Evolutionary conservation across 495 filamentous ascomycete species (phyloP).

Genomic region (Hypoxylon trugodes): DNA sequence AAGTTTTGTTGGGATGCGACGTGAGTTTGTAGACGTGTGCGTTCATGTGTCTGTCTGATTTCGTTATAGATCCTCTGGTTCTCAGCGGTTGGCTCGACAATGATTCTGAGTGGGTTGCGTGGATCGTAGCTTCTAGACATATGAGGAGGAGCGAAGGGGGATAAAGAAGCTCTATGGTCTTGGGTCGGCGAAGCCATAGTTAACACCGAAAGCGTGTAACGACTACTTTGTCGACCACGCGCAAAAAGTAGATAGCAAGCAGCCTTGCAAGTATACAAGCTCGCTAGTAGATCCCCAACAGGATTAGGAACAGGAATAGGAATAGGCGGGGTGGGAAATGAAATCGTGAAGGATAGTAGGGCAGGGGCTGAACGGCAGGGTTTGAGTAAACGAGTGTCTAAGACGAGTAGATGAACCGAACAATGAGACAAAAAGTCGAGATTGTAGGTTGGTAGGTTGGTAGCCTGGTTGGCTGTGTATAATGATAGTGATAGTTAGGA

Average conservation of each 20-base stretch:
- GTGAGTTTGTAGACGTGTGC: constrained; percentile 28
- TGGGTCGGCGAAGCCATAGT: constrained; percentile 23
- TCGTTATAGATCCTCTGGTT: constrained; percentile 50
- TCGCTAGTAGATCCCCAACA: constrained; percentile 2
- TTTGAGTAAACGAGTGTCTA: constrained; percentile 3
- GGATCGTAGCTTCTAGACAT: constrained; percentile 7
- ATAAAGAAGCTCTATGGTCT: not conserved
- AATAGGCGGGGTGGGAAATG: constrained; percentile 16
- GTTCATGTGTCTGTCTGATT: constrained; percentile 39
- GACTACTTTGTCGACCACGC: not conserved
- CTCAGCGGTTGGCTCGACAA: constrained; percentile 43
- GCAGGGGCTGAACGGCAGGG: constrained; percentile 17
- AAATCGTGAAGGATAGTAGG: constrained; percentile 12
- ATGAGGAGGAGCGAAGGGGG: constrained; percentile 5
- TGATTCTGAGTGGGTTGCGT: constrained; percentile 26
- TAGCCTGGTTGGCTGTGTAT: constrained; percentile 26
- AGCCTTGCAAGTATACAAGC: constrained; percentile 22
- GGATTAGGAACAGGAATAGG: too few relatives aligned
- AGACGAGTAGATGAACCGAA: constrained; percentile 3
- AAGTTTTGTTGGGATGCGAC: constrained; percentile 30
- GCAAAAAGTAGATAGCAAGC: constrained; percentile 6
- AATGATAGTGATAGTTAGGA: constrained; percentile 18
- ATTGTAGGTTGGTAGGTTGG: constrained; percentile 7
- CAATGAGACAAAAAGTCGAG: constrained; percentile 10
- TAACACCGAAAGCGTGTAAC: not conserved